Base-by-base conservation (phyloP, 495 filamentous ascomycete species). In the Thozetella sp. region DNA sequence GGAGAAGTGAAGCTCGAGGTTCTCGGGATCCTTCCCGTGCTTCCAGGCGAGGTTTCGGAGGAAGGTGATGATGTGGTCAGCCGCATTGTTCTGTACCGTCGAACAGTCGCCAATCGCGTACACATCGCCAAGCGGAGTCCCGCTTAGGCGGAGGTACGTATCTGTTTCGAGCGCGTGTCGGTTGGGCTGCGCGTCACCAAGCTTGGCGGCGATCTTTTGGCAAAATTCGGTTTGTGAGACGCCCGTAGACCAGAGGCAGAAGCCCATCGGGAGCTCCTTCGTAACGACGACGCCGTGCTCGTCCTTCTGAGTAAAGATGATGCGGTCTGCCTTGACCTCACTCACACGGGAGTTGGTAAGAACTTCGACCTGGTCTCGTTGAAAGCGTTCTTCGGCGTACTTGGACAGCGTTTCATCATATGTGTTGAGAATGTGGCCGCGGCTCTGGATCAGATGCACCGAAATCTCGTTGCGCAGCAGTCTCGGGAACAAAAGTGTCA, bases 191-290 rank as follows among this genome's bases (percentile, higher is more conserved):
- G 76, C 70, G 1, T 81, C 70, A 50, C 91, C 88, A 17, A 97
- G 82, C 63, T 90, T 88, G 2, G 76, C 76, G 9, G 92, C 87
- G 12, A 98, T 78, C 3, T 74, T 84, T 72, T 91, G 83, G 72
- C 84, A 89, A 63, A 99, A 85, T 12, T 90, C 86, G 19, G 90
- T 88, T 71, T 96, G 95, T 0, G 93, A 89, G 43, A 99, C 94
- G 57, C 96, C 96, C 1, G 96, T 99, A 0, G 95, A 98, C 96
- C 96, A 99, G 4, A 99, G 80, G 66, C 95, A 98, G 76, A 99
- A 97, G 51, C 90, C 94, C 80, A 92, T 96, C 0, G 96, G 96
- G 2, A 99, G 87, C 59, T 98, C 93, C 71, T 98, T 99, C 22
- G 87, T 88, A 34, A 97, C 65, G 2, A 85, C 77, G 53, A 88